Base-by-base conservation (phyloP, 345 rosid genomes). In the Heritiera fomes region DNA sequence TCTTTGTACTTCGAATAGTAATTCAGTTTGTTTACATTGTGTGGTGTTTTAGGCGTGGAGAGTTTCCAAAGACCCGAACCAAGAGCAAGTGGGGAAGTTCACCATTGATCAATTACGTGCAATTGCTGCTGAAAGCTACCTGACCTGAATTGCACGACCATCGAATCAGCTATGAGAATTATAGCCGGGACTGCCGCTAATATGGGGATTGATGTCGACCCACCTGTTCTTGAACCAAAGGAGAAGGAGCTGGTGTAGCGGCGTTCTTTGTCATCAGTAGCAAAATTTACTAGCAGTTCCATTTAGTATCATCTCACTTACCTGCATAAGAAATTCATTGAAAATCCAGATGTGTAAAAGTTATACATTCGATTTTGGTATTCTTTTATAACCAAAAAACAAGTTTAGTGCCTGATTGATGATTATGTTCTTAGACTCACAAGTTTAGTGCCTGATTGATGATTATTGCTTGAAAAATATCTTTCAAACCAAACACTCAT, bases 161-260 rank as follows among this genome's bases (percentile, higher is more conserved):
- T 93, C 65, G 98, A 93, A 79, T 91, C 98, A 5, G 98, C 97
- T 9, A 91, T 90, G 97, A 90, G 97, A 85, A 85, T 91, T 72
- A 92, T 93, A 80, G 98, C 98, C 3, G 97, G 97, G 45, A 94
- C 97, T 11, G 97, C 98, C 14, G 95, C 94, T 75, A 94, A 93
- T 74, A 94, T 94, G 97, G 98, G 97, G 59, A 91, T 93, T 23
- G 92, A 93, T 55, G 75, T 93, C 2, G 97, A 93, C 74, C 98
- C 98, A 47, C 97, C 97, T 8, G 78, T 94, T 90, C 98, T 94
- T 75, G 92, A 89, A 82, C 89, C 89, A 75, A 94, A 88, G 74
- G 76, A 82, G 90, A 90, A 92, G 85, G 87, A 80, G 76, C 71
- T 84, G 23, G 28, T 88, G 77, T 88, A 75, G 81, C 41, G 30